Conservation (phyloP, 805 yeast species). For the Metschnikowia kunwiensis region DNA sequence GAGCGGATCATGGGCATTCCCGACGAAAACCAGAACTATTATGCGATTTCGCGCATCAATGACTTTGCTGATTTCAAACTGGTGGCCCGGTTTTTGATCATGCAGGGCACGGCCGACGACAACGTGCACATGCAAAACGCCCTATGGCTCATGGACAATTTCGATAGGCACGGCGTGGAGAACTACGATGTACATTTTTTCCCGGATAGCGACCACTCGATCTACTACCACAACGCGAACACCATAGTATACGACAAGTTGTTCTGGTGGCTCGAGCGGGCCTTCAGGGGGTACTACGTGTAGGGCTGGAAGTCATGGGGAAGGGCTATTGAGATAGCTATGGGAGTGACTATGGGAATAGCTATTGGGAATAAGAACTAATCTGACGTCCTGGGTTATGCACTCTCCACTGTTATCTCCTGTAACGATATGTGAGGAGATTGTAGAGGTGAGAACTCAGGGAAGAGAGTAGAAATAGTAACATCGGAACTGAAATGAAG, state of each 20-base stretch:
- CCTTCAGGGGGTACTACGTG: conserved; percentile 21
- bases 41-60: conserved; percentile 39
- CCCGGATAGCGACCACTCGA: conserved; percentile 92
- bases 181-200: conserved; percentile 84
- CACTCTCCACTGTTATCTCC: no score
- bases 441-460: no score
- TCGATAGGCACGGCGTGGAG: conserved; percentile 51
- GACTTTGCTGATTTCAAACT: conserved; percentile 43
- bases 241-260: conserved; percentile 69
- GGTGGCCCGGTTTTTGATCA: conserved; percentile 57
- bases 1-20: conserved; percentile 72
- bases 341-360: no score
- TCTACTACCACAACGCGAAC: conserved; percentile 75
- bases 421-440: no score
- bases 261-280: conserved; percentile 61
- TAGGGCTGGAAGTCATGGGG: not conserved
- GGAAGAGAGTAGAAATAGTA: no score
- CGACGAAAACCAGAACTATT: conserved; percentile 44
- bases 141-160: conserved; percentile 55
- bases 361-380: no score
- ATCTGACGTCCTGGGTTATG: no score
- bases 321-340: not conserved
- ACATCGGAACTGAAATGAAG: no score
- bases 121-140: conserved; percentile 79
- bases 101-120: conserved; percentile 84